A percentile compares a stretch with the other conserved stretches of the same genome.
phyloP scores from a whole-genome alignment of 805 yeast species.

The Metschnikowia lachancei region DNA sequence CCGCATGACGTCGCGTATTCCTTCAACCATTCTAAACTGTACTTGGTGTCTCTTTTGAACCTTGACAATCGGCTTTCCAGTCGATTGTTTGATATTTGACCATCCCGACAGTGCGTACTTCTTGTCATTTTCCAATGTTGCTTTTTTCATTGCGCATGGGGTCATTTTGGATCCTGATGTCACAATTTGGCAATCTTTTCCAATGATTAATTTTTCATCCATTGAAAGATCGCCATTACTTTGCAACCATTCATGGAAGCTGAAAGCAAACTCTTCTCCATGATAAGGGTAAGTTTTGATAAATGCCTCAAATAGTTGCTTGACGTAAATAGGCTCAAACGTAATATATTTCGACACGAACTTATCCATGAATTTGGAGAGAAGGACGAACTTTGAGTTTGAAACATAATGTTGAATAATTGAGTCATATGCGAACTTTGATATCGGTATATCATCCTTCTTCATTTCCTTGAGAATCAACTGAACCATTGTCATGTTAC shows the following conservation, averaged over 20 bases:
- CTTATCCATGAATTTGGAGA: slow-evolving; percentile 26
- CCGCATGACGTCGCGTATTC: slow-evolving; percentile 32
- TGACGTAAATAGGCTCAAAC: slow-evolving; percentile 26
- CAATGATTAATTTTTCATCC: slow-evolving; percentile 15
- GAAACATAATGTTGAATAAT: slow-evolving; percentile 27
- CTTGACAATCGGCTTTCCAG: slow-evolving; percentile 11
- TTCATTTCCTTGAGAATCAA: slow-evolving; percentile 27
- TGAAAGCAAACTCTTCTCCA: slow-evolving; percentile 24
- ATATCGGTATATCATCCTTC: slow-evolving; percentile 23
- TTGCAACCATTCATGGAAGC: slow-evolving; percentile 23
- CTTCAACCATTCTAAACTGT: slow-evolving; percentile 30
- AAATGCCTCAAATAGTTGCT: slow-evolving; percentile 30
- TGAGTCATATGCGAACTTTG: slow-evolving; percentile 21
- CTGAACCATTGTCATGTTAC: slow-evolving; percentile 30
- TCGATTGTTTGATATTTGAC: slow-evolving; percentile 21
- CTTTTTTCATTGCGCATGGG: slow-evolving; percentile 25
- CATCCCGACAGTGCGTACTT: slow-evolving; percentile 29
- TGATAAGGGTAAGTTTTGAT: slow-evolving; percentile 34
- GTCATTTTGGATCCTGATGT: slow-evolving; percentile 26
- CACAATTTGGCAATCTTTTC: slow-evolving; percentile 18
- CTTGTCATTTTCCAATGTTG: slow-evolving; percentile 15
- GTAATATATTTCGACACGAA: slow-evolving; percentile 15
- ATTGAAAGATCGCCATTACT: slow-evolving; percentile 6
- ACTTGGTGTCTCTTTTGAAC: slow-evolving; percentile 25
- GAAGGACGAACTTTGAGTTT: slow-evolving; percentile 29